Evolutionary conservation across 257 asterid species (phyloP).

Genomic region (Thymus mandschuricus): DNA sequence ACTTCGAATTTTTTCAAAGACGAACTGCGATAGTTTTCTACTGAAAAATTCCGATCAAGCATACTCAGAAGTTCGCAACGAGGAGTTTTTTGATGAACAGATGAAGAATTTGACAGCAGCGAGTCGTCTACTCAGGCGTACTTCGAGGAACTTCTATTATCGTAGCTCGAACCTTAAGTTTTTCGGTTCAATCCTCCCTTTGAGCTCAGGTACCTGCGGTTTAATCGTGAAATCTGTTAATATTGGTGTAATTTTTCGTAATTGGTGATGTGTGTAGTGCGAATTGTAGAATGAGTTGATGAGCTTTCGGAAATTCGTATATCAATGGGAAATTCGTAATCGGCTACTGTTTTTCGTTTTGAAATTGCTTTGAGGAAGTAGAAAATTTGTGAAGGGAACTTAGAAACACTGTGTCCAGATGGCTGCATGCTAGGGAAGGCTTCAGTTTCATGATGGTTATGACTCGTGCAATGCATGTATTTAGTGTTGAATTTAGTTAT

Average conservation of each 20-base stretch:
- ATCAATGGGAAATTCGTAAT: neutral
- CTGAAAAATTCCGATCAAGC: conserved; percentile 4
- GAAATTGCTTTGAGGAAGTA: conserved; percentile 13
- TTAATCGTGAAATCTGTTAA: neutral
- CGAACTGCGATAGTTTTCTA: neutral
- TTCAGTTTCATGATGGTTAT: conserved; percentile 2
- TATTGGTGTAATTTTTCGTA: neutral
- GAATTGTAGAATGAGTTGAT: conserved; percentile 14
- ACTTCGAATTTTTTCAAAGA: neutral
- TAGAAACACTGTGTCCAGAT: conserved; percentile 1
- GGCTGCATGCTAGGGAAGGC: conserved; percentile 13
- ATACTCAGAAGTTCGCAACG: neutral
- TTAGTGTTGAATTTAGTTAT: neutral
- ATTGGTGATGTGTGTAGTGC: neutral
- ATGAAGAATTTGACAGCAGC: conserved; percentile 62
- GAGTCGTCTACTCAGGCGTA: conserved; percentile 49
- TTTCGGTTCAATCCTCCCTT: conserved; percentile 36
- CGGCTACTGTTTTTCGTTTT: neutral
- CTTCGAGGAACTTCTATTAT: conserved; percentile 35
- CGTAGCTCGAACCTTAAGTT: conserved; percentile 31
- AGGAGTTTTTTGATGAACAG: conserved; percentile 18
- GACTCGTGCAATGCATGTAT: neutral
- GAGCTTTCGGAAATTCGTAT: neutral
- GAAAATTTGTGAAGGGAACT: neutral
- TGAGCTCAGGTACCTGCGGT: conserved; percentile 46